These are phyloP conservation scores for Eucalyptus cloeziana DNA, from an alignment of 345 rosid genomes.

Conservation along the genomic window DNA sequence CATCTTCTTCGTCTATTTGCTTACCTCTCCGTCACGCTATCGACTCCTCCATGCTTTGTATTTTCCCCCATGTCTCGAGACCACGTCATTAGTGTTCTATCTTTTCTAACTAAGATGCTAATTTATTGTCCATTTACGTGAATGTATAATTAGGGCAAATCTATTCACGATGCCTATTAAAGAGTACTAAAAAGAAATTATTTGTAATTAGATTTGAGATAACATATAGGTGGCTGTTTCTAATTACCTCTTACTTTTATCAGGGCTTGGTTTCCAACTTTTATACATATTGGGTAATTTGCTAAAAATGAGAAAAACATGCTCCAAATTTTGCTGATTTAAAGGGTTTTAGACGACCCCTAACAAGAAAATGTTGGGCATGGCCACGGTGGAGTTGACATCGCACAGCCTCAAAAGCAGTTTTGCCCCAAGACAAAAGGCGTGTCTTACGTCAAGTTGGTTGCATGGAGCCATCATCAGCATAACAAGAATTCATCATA, in stretches of 20 bases:
- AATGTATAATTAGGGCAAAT: neutral
- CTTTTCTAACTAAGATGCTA: neutral
- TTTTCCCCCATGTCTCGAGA: neutral
- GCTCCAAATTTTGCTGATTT: neutral
- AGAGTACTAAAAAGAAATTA: neutral
- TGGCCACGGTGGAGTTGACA: neutral
- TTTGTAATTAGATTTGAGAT: neutral
- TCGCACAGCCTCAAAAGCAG: neutral
- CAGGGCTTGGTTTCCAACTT: neutral
- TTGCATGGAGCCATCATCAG: neutral
- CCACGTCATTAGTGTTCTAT: neutral
- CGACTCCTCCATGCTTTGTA: neutral
- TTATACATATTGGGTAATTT: neutral
- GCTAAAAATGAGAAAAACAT: neutral
- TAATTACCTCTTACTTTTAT: neutral
- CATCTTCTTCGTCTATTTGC: neutral
- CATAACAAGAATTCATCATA: neutral
- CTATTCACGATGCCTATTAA: neutral
- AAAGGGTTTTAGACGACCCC: neutral
- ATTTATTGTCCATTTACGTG: neutral
- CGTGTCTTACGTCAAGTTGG: neutral
- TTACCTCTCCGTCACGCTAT: neutral
- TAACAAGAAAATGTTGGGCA: neutral
- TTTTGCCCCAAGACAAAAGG: neutral
- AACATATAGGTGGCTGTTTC: neutral